These are phyloP conservation scores for Lachnellula occidentalis DNA, from an alignment of 2,329 filamentous ascomycete genomes.

Conservation along the genomic window DNA sequence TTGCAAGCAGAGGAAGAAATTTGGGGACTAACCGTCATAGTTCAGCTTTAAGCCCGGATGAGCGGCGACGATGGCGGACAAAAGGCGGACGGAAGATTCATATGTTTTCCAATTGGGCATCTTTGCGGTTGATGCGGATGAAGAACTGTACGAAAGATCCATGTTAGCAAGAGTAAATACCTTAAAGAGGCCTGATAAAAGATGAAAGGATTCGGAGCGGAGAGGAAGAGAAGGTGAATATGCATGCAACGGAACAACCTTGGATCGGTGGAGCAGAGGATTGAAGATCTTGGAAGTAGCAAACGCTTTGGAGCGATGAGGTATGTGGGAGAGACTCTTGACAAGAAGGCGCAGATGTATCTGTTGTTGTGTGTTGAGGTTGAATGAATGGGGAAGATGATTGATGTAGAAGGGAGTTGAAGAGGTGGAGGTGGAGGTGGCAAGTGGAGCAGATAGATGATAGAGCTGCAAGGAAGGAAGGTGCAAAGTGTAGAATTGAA, in stretches of 20 bases:
- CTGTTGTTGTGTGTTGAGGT: neutral
- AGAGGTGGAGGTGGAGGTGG: neutral
- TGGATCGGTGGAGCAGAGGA: neutral
- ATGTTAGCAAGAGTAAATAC: neutral
- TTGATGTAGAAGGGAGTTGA: neutral
- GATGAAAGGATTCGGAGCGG: neutral
- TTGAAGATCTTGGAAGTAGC: too few species aligned
- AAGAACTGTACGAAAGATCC: neutral
- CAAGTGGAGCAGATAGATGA: too few species aligned
- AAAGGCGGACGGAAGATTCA: slow-evolving; percentile 54
- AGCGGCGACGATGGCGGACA: slow-evolving; percentile 56
- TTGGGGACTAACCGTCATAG: slow-evolving; percentile 51
- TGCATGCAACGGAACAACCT: neutral
- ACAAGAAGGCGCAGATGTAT: too few species aligned
- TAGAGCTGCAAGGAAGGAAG: neutral
- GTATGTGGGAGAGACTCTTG: too few species aligned
- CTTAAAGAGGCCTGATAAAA: neutral
- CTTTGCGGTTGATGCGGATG: slow-evolving; percentile 8
- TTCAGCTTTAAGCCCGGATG: slow-evolving; percentile 50
- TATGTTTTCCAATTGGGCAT: slow-evolving; percentile 58
- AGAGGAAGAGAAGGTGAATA: slow-evolving; percentile 2
- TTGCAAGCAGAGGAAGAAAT: neutral
- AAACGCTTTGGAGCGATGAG: too few species aligned
- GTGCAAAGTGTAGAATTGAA: too few species aligned
- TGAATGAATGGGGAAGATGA: neutral